Evolutionary conservation across 495 filamentous ascomycete species (phyloP), one percentile per base, ranked within the genome.

Genomic region (Amniculicola lignicola): DNA sequence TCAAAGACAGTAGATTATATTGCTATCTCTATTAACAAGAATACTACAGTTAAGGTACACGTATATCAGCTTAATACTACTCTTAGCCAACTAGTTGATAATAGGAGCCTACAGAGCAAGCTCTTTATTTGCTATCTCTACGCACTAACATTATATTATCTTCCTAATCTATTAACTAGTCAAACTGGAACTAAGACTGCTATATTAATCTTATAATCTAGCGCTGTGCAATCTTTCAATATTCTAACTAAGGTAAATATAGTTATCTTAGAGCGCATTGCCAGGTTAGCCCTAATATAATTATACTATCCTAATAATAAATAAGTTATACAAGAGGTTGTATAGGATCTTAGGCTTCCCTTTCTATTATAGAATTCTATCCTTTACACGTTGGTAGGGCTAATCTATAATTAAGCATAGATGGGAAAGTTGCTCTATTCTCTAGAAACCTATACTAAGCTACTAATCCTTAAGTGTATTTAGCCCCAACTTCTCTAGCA

Each of bases 241-340:
- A n/a, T 46, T n/a, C 24, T 57, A 9, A 35, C 45, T 15, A 1
- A 28, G 24, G 24, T 22, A 5, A 43, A 57, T 16, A 19, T 52
- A 4, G 33, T 2, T 10, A 66, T 85, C 0, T 4, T 21, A 0
- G 24, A 39, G 11, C 19, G 61, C 0, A 79, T 88, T 31, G 77
- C 79, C 0, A n/a, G 33, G 0, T 61, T 87, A 0, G 78, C 79
- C 0, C 83, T 85, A 2, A 5, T 16, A 4, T 63, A 81, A 25
- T 53, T 64, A 0, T 88, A 76, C 54, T 87, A 88, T 65, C 85
- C 85, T 0, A 4, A 28, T 10, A 18, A 57, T 31, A 4, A 31
- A 15, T 19, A 27, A 22, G 52, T 56, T 16, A 57, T 57, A 47
- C 59, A 62, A 44, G n/a, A 18, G 12, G 35, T 52, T 5, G 14